Base-by-base conservation (phyloP, 1,139 yeast genomes). In the Candida tetrigidarum region DNA sequence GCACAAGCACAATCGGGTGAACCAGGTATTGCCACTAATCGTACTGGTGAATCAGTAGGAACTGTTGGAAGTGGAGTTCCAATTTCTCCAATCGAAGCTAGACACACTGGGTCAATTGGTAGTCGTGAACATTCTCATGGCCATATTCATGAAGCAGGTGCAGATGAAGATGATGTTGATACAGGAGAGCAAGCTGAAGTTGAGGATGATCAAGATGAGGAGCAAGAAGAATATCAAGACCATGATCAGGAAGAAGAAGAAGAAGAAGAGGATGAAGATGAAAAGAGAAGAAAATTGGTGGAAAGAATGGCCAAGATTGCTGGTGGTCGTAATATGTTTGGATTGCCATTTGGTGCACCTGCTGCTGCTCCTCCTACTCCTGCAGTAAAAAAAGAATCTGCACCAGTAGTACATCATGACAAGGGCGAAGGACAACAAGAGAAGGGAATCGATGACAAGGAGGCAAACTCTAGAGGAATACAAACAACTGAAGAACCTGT, bases 231-330 rank as follows among this genome's bases (percentile, higher is more conserved):
- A n/a, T 60, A 49, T 2, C 66, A 52, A 2, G 66, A 51, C 2
- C 63, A 51, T 2, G 63, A 49, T 2, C 66, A 52, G 2, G 66
- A 51, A 2, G 63, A 51, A 2, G 63, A 54, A n/a, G 67, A 59
- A 5, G 70, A 63, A 1, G 69, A 78, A 37, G 92, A 85, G 37
- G 86, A 84, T 39, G 98, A 91, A 60, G 97, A 90, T 53, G 74
- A 85, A 14, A 81, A 86, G 50, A 80, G 96, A 57, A 79, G 86
- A 47, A 90, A 84, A 12, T 74, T 93, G 46, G 85, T 96, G 27
- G 97, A 89, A 55, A 81, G 98, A 53, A 93, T 93, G 97, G 99
- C 99, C 15, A 90, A 86, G 57, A 79, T 95, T 20, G 88, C 98
- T 0, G 92, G 92, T 14, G 97, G 96, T 11, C 85, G 96, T 61